Percentiles rank a stretch among this genome's conserved stretches.
Evolutionary conservation across 148 eudicot genomes (phyloP).

Genomic region (Heliamphora exappendiculata): DNA sequence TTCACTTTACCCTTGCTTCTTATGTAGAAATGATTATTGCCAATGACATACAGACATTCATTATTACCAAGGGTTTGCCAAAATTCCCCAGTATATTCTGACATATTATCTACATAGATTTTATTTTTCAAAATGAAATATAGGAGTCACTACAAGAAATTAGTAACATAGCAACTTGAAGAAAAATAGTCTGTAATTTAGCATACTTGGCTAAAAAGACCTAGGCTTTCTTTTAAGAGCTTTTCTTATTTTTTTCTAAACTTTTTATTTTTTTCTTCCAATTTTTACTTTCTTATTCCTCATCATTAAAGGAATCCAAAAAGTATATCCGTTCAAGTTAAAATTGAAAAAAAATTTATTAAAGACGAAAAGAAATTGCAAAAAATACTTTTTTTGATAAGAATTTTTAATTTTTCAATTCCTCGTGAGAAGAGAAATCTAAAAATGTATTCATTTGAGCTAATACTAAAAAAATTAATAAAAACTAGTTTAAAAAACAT

Average conservation of each 20-base stretch:
- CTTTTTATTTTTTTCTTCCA: no score
- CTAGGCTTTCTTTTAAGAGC: no score
- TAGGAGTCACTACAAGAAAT: not conserved
- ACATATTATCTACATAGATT: not conserved
- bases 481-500: no score
- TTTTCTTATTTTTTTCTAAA: no score
- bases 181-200: not conserved
- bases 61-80: not conserved
- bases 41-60: not conserved
- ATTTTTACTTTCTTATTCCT: no score
- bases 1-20: not conserved
- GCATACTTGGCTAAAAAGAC: no score
- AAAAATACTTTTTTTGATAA: not conserved
- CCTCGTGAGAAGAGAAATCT: not conserved
- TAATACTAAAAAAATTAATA: no score
- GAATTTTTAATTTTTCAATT: not conserved
- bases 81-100: not conserved
- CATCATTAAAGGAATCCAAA: no score
- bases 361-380: not conserved
- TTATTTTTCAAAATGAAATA: not conserved
- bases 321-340: no score
- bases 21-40: not conserved
- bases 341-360: no score
- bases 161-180: not conserved
- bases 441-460: no score